phyloP scores from a whole-genome alignment of 805 yeast species.

The Sporopachydermia lactativora region DNA sequence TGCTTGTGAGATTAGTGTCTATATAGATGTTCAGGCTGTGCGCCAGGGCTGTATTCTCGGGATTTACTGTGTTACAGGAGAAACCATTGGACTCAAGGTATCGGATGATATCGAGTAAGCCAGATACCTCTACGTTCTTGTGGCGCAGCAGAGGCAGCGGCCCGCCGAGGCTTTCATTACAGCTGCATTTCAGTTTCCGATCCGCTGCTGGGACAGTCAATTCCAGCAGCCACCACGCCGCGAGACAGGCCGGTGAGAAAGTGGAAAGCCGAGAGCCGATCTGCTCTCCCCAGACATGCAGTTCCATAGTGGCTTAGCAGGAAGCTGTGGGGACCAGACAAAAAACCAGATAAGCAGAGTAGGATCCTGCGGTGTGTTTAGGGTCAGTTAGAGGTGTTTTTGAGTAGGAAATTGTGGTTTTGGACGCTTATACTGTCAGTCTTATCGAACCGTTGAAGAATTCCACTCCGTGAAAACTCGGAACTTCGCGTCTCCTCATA shows the following conservation, averaged over 20 bases:
- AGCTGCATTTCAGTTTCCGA: slow-evolving; percentile 12
- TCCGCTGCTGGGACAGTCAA: slow-evolving; percentile 4
- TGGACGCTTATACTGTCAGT: too few species aligned
- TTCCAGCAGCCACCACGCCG: slow-evolving; percentile 15
- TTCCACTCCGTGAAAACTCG: too few species aligned
- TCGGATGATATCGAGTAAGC: slow-evolving; percentile 14
- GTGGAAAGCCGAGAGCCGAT: slow-evolving; percentile 11
- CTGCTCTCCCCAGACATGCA: slow-evolving; percentile 17
- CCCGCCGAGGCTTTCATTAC: slow-evolving; percentile 12
- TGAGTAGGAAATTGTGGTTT: too few species aligned
- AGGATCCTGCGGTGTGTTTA: too few species aligned
- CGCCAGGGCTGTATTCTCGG: slow-evolving; percentile 10
- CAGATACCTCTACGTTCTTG: slow-evolving; percentile 9
- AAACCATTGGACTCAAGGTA: slow-evolving; percentile 8
- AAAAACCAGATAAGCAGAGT: too few species aligned
- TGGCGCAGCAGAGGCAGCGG: slow-evolving; percentile 16
- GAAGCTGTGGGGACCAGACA: too few species aligned
- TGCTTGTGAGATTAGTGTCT: slow-evolving; percentile 10
- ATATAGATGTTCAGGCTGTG: slow-evolving; percentile 9
- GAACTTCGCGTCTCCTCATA: too few species aligned
- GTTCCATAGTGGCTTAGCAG: too few species aligned
- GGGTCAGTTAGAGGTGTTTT: too few species aligned
- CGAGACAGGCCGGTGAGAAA: slow-evolving; percentile 19
- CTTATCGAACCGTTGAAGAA: too few species aligned
- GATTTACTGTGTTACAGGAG: slow-evolving; percentile 2